phyloP scores from a whole-genome alignment of 1,284 basidiomycete genomes.

The Marasmius tenuissimus region DNA sequence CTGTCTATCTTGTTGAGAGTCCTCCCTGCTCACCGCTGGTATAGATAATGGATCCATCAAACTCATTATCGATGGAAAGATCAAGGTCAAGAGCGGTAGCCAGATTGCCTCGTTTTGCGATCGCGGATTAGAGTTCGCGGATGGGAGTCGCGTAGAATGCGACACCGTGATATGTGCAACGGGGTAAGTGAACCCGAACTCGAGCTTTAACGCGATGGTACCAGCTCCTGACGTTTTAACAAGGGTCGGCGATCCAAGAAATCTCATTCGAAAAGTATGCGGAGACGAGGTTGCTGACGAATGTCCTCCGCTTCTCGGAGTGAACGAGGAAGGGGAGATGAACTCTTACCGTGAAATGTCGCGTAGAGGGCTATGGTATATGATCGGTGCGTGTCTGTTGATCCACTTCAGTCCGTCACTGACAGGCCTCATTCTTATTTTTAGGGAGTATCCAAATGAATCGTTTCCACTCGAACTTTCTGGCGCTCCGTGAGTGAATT shows the following conservation, averaged over 20 bases:
- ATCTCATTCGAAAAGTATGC: constrained; percentile 38
- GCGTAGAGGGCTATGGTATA: constrained; percentile 50
- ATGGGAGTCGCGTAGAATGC: constrained; percentile 60
- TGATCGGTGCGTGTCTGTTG: constrained; percentile 40
- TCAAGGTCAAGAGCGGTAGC: constrained; percentile 67
- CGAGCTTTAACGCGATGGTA: background rate
- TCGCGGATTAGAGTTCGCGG: constrained; percentile 55
- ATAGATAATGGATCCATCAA: constrained; percentile 64
- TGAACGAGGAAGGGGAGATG: constrained; percentile 66
- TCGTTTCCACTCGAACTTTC: no score
- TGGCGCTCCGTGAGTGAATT: no score
- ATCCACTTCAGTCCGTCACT: no score
- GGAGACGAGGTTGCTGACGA: constrained; percentile 45
- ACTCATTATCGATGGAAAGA: constrained; percentile 64
- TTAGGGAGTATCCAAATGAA: no score
- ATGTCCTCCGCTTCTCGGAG: constrained; percentile 58
- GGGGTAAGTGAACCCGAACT: constrained; percentile 38
- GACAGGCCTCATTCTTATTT: no score
- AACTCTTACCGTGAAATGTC: constrained; percentile 53
- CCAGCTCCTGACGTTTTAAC: background rate
- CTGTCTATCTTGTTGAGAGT: constrained; percentile 35
- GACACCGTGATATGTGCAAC: constrained; percentile 69
- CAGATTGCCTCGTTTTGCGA: constrained; percentile 53
- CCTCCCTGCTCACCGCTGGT: constrained; percentile 27
- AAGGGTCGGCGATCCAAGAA: constrained; percentile 18